These are phyloP conservation scores for Mortierella claussenii DNA, from an alignment of 192 early-diverging fungal species.

Conservation along the genomic window DNA sequence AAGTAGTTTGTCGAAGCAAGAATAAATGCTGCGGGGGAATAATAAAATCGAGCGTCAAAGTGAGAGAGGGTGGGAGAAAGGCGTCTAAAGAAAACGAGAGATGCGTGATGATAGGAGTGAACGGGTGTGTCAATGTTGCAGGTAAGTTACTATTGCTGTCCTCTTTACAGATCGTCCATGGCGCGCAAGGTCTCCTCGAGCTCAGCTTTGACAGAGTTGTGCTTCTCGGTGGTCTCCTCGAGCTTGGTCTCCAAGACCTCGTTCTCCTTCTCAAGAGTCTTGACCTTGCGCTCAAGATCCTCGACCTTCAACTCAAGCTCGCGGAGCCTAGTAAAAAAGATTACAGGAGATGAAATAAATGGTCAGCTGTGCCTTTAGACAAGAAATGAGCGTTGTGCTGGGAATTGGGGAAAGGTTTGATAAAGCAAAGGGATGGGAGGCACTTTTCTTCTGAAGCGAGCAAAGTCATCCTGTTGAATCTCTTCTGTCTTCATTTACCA, in stretches of 20 bases:
- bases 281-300: conserved; percentile 85
- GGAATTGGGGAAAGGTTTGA: too few species aligned
- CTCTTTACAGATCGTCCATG: conserved; percentile 81
- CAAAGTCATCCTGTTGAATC: too few species aligned
- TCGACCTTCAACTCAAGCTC: conserved; percentile 85
- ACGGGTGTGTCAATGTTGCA: not conserved
- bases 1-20: not conserved
- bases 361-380: too few species aligned
- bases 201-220: conserved; percentile 70
- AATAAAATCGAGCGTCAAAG: not conserved
- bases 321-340: conserved; percentile 60
- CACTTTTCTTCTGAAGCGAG: too few species aligned
- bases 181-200: conserved; percentile 78
- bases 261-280: conserved; percentile 77
- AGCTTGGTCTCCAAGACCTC: conserved; percentile 73
- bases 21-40: not conserved
- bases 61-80: not conserved
- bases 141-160: not conserved
- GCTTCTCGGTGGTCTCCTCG: conserved; percentile 70
- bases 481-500: too few species aligned
- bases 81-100: not conserved
- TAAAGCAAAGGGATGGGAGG: too few species aligned
- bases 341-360: conserved; percentile 1
- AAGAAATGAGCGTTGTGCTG: too few species aligned
- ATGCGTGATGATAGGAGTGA: not conserved